Evolutionary conservation across 2,329 filamentous ascomycete species (phyloP), one percentile per base, ranked within the genome.

Genomic region (Fonsecaea pedrosoi): DNA sequence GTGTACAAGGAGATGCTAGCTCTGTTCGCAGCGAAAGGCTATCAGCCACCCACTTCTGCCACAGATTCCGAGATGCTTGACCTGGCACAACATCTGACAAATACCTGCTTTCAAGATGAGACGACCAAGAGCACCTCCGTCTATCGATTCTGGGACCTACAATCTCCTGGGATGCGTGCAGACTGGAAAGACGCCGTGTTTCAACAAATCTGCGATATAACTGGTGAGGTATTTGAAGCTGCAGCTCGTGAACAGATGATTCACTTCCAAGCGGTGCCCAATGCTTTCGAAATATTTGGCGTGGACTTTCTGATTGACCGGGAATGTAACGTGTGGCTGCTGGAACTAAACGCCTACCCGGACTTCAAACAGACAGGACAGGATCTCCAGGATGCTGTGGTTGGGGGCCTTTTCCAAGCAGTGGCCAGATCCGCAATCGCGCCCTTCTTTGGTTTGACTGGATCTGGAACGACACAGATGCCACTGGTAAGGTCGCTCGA

Each of bases 321-420:
- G 0, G 74, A 77, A 8, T 89, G 87, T 0, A 83, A 75, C 3
- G 86, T 88, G 3, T 97, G 89, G 88, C 77, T 99, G 74, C 81
- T 99, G 64, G 95, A 99, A 81, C 87, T 96, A 37, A 99, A 99
- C 81, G 92, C 94, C 0, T 99, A 96, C 79, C 95, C 95, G 9
- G 95, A 99, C 80, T 98, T 98, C 76, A 89, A 86, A 75, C 94
- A 98, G 86, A 97, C 93, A 15, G 95, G 95, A 0, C 84, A 85
- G 7, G 89, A 91, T 64, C 79, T 96, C 70, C 87, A 85, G 75
- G 86, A 80, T 53, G 71, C 81, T 0, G 78, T 98, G 48, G 89
- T 99, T 30, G 86, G 83, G 21, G 90, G 89, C 7, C 83, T 99
- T 71, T 95, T 96, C 84, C 84, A 87, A 73, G 90, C 87, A 10